Evolutionary conservation across 2,329 filamentous ascomycete species (phyloP), one percentile per base, ranked within the genome.

Genomic region (Penicillium glabrum): DNA sequence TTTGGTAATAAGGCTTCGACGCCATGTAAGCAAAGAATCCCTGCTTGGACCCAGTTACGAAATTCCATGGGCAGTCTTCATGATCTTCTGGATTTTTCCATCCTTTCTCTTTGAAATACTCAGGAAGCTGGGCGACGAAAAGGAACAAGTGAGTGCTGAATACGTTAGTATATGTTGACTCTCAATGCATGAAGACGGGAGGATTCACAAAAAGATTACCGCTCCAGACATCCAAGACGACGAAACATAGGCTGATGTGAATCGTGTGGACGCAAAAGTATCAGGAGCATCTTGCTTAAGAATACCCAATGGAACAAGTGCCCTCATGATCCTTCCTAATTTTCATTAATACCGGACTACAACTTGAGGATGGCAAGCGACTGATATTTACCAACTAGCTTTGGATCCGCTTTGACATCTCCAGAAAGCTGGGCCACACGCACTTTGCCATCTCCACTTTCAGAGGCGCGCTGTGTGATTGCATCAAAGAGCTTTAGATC

Each of bases 1-100:
- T 41, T 13, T 57, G 47, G 11, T 37, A 43, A 16, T 51, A 53
- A 1, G 60, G 58, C 26, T 63, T 52, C 14, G 56, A 41, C 16
- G 60, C 46, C 33, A 61, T 48, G 29, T 45, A 53, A 31, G 46
- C 50, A 21, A 53, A 53, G 14, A 46, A 53, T 35, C 29, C 29
- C 11, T 11, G 11, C 29, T 53, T 53, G 11, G 41, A 23, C 24
- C 37, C 26, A 7, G 31, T 13, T 1, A 26, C 41, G 5, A 31
- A 35, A 10, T 45, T 19, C 16, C 26, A 53, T 16, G 50, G 50
- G 16, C 19, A 29, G 41, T 53, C 29, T 2, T 45, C 27, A 29
- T n/a, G 27, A 53, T 53, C 41, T 14, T 46, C 41, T 16, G 50
- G 50, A 7, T 45, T 53, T 21, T 53, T 45, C 50, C 50, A 53